Percentiles rank a stretch among this genome's conserved stretches.
These are phyloP conservation scores for Nidularia sp. DNA, from an alignment of 768 basidiomycete genomes.

Conservation along the genomic window DNA sequence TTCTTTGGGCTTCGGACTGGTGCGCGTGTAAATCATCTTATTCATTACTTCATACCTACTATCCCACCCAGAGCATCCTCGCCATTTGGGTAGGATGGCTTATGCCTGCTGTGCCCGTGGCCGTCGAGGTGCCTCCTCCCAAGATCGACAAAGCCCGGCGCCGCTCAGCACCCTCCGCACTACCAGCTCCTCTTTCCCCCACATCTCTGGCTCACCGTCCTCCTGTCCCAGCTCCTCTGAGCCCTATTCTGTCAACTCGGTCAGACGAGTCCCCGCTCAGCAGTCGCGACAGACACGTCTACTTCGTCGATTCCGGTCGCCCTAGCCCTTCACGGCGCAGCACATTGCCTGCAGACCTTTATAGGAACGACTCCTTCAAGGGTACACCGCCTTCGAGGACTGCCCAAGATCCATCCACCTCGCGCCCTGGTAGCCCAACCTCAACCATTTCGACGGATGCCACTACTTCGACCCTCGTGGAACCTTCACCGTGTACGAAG, in stretches of 20 bases:
- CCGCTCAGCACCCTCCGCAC: conserved; percentile 4
- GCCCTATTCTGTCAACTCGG: conserved; percentile 14
- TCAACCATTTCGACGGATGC: conserved; percentile 10
- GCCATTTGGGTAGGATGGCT: conserved; percentile 41
- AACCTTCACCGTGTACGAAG: conserved; percentile 2
- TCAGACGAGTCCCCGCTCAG: conserved; percentile 5
- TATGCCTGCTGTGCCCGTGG: conserved; percentile 15
- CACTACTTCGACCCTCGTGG: conserved; percentile 2
- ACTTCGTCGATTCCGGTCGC: conserved; percentile 21
- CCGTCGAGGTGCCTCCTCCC: background rate
- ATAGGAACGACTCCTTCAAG: background rate
- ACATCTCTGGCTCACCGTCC: conserved; percentile 10
- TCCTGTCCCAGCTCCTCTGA: conserved; percentile 15
- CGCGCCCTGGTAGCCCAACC: conserved; percentile 5
- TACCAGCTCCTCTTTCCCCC: conserved; percentile 3
- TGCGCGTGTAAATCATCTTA: conserved; percentile 13
- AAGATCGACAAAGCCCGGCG: conserved; percentile 1
- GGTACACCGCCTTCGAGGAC: background rate
- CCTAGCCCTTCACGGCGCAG: conserved; percentile 12
- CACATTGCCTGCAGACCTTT: conserved; percentile 8
- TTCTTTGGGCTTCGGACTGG: conserved; percentile 34
- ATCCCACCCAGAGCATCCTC: conserved; percentile 31
- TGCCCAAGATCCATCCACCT: background rate
- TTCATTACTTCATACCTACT: conserved; percentile 4
- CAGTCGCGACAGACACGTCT: conserved; percentile 19